Percentiles rank a stretch among this genome's conserved stretches.
phyloP scores from a whole-genome alignment of 2,329 filamentous ascomycete genomes.

The Nothopassalora personata region DNA sequence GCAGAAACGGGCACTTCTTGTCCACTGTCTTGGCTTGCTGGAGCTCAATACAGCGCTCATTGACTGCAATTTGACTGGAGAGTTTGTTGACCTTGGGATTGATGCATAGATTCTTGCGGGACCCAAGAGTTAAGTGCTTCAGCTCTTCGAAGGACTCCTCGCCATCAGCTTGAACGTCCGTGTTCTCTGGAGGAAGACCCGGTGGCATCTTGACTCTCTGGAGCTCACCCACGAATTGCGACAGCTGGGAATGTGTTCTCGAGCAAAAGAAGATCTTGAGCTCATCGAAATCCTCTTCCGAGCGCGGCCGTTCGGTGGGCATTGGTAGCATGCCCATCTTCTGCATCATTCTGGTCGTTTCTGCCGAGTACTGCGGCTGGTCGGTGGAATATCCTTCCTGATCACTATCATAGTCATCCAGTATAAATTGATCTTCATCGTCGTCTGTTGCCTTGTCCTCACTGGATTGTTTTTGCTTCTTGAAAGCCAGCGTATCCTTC shows the following conservation, averaged over 20 bases:
- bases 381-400: conserved; percentile 37
- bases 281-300: conserved; percentile 56
- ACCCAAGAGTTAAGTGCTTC: conserved; percentile 79
- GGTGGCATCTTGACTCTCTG: conserved; percentile 71
- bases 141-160: conserved; percentile 51
- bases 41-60: conserved; percentile 84
- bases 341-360: conserved; percentile 69
- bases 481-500: conserved; percentile 45
- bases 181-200: conserved; percentile 45
- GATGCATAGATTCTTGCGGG: conserved; percentile 83
- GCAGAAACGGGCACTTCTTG: conserved; percentile 70
- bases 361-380: conserved; percentile 50
- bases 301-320: conserved; percentile 34
- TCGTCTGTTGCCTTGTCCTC: conserved; percentile 25
- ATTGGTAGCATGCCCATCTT: conserved; percentile 44
- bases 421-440: conserved; percentile 65
- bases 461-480: conserved; percentile 38
- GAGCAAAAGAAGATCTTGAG: conserved; percentile 90
- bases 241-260: conserved; percentile 84
- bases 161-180: conserved; percentile 3
- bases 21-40: conserved; percentile 65
- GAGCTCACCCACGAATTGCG: conserved; percentile 80
- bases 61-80: conserved; percentile 70
- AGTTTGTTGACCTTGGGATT: conserved; percentile 74
- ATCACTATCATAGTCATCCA: conserved; percentile 70